Evolutionary conservation across 768 basidiomycete genomes (phyloP).

Genomic region (Rubroboletus pulcherrimus): DNA sequence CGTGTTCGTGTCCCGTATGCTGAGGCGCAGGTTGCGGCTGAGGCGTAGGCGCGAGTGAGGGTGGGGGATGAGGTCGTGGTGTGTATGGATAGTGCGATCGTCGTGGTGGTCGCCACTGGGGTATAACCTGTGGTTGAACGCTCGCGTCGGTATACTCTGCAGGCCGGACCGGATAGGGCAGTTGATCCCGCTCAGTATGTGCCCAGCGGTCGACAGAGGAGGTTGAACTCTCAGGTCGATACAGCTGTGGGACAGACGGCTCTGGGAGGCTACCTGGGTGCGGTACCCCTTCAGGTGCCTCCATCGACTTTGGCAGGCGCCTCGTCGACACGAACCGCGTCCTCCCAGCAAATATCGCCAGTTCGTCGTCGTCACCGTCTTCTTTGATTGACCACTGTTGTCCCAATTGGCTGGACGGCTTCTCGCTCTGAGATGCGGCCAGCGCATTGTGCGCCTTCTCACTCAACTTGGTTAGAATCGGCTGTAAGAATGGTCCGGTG

Average conservation of each 20-base stretch:
- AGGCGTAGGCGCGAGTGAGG: neutral
- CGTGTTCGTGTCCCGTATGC: constrained; percentile 18
- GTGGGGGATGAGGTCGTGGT: constrained; percentile 15
- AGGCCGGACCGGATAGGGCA: constrained; percentile 1
- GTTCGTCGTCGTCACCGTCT: constrained; percentile 56
- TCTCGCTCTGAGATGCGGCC: constrained; percentile 37
- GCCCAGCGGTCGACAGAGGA: constrained; percentile 17
- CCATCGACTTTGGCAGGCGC: constrained; percentile 26
- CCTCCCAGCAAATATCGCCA: constrained; percentile 66
- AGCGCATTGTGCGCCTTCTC: constrained; percentile 67
- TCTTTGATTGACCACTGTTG: constrained; percentile 51
- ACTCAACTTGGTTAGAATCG: constrained; percentile 53
- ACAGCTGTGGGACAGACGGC: constrained; percentile 5
- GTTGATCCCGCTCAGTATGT: constrained; percentile 14
- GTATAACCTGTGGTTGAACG: constrained; percentile 8
- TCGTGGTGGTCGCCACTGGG: constrained; percentile 29
- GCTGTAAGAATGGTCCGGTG: constrained; percentile 28
- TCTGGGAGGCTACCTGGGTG: neutral
- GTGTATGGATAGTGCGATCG: constrained; percentile 28
- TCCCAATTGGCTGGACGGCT: constrained; percentile 28
- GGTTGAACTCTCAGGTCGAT: constrained; percentile 13
- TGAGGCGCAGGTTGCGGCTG: constrained; percentile 6
- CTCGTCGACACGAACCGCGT: constrained; percentile 57
- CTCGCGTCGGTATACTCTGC: constrained; percentile 4
- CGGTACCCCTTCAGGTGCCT: constrained; percentile 1